Evolutionary conservation across 768 basidiomycete species (phyloP), one percentile per base, ranked within the genome.

Genomic region (Guyanaporus albipodus): DNA sequence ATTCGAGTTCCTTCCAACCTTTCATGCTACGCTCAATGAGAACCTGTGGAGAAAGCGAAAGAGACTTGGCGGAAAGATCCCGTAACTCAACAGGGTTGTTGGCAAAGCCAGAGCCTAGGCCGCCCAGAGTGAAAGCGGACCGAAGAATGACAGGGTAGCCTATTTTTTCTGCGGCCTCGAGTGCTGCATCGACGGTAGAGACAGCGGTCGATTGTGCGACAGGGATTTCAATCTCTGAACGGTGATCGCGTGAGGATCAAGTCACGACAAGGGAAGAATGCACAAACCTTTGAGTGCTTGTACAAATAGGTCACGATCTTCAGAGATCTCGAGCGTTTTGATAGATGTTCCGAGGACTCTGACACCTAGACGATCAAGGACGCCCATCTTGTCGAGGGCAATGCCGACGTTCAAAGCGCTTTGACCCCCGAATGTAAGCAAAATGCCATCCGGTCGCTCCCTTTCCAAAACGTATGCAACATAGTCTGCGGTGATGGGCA

Each of bases 1-100:
- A 99, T 70, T 99, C 96, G 53, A 98, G 78, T 71, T 99, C 96
- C 67, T 99, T 99, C 96, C 96, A 99, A 24, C 96, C 96, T 70
- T 98, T 98, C 86, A 99, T 89, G 57, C 87, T 91, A 40, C 93
- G 87, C 71, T 98, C 96, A 53, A 99, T 93, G 46, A 99, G 78
- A 35, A 98, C 90, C 66, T 98, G 96, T 38, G 96, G 95, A 55
- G 85, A 88, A 23, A 98, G 76, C 62, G 83, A 84, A 43, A 99
- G 79, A 62, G 85, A 81, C 69, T 90, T 95, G 19, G 96, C 94
- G 34, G 92, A 81, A 19, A 99, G 75, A 67, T 99, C 94, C 47
- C 92, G 86, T 46, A 99, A 72, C 73, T 99, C 96, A 52, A 96
- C 89, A 11, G 91, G 76, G 66, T 97, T 82, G 62, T 95, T 83